Base-by-base conservation (phyloP, 352 stramenopile genomes). In the Globisporangium cylindrosporum region DNA sequence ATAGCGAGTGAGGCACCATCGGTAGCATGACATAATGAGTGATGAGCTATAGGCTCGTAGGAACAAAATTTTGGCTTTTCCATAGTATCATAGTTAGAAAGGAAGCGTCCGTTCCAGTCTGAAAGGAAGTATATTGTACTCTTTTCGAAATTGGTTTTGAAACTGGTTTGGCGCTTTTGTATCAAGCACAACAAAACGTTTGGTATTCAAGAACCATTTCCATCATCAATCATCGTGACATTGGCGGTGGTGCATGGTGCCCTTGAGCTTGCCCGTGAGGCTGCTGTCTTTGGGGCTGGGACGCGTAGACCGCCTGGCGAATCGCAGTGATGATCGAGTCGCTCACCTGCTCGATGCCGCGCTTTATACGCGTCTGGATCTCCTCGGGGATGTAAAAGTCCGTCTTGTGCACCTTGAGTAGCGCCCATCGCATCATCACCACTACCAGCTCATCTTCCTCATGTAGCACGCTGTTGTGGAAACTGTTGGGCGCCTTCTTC, bases 371-470 rank as follows among this genome's bases (percentile, higher is more conserved):
- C 62, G 67, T 29, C 24, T 29, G 43, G 32, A 69, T 53, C 29
- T 70, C 51, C n/a, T 65, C 53, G 1, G 51, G 67, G 14, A 72
- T n/a, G 51, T 56, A 25, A 1, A 69, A 48, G 12, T 63, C 53
- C 10, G 62, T 27, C 6, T 38, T 43, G 25, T 70, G 67, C 22
- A 72, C 29, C 12, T 64, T 69, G 36, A 69, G 43, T n/a, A 65
- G 61, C 53, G 54, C 51, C 67, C 67, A 72, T 20, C 67, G 67
- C 41, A 55, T 62, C 49, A 72, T 46, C 27, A 70, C 67, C 10
- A 72, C 67, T 12, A 72, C 54, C 7, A 71, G 59, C 53, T 71
- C 66, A 20, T 67, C 49, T 15, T 71, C 66, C 1, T 62, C 22
- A 10, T 41, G 20, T 10, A 53, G 49, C 20, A 58, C 25, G 12